Evolutionary conservation across 495 filamentous ascomycete genomes (phyloP).

Genomic region (Lasiosphaeria hispida): DNA sequence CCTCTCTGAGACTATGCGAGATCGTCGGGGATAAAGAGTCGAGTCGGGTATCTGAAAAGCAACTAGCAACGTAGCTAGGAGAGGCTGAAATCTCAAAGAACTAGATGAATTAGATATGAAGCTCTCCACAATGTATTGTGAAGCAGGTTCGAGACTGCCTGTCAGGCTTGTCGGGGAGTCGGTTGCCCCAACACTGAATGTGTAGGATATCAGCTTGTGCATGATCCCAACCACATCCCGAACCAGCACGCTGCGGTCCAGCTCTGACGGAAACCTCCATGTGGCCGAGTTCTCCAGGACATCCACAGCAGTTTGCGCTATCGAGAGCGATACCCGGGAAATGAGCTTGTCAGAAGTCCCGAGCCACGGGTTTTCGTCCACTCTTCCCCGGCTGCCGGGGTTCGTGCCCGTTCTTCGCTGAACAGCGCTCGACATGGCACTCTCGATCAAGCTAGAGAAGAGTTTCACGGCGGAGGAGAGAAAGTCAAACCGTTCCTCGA

Average conservation of each 20-base stretch:
- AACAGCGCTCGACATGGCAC: constrained; percentile 69
- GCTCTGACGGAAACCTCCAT: constrained; percentile 73
- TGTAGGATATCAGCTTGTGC: constrained; percentile 65
- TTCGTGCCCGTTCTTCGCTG: constrained; percentile 61
- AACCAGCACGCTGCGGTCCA: constrained; percentile 59
- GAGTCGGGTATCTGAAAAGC: constrained; percentile 63
- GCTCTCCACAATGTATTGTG: constrained; percentile 69
- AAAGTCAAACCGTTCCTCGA: constrained; percentile 72
- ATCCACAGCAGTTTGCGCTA: constrained; percentile 70
- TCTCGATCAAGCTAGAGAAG: constrained; percentile 72
- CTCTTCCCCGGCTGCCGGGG: constrained; percentile 49
- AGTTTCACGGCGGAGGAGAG: constrained; percentile 67
- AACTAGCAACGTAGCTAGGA: constrained; percentile 67
- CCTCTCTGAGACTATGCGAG: constrained; percentile 58
- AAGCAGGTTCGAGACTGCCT: constrained; percentile 61
- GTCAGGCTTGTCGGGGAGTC: constrained; percentile 58
- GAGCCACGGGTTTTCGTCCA: constrained; percentile 56
- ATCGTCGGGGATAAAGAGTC: constrained; percentile 59
- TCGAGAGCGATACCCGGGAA: constrained; percentile 65
- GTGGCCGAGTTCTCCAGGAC: constrained; percentile 75
- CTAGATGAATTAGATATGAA: constrained; percentile 68
- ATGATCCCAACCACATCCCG: constrained; percentile 62
- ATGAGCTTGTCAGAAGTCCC: constrained; percentile 76
- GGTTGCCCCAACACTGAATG: constrained; percentile 67
- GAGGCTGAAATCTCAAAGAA: constrained; percentile 71